Percentiles rank a stretch among this genome's conserved stretches.
Conservation (phyloP, 805 yeast genomes). For the Wickerhamomyces kurtzmanii region DNA sequence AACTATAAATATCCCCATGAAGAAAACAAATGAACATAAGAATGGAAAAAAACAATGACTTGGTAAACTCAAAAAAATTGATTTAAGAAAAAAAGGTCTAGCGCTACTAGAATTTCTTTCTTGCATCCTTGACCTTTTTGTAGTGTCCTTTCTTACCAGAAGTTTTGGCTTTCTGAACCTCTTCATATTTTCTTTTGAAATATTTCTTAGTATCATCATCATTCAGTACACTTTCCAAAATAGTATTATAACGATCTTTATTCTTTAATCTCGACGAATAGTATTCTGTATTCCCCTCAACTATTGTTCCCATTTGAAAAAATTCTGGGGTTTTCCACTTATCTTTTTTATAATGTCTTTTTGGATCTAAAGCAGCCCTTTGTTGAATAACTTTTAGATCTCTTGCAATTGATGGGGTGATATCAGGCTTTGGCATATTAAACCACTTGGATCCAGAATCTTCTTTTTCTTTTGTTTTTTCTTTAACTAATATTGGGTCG, state of each 20-base stretch:
- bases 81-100: too few relatives aligned
- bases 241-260: slow-evolving; percentile 65
- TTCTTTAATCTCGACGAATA: slow-evolving; percentile 56
- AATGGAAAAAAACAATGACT: too few relatives aligned
- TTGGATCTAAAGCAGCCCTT: slow-evolving; percentile 89
- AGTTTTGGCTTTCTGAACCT: slow-evolving; percentile 56
- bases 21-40: too few relatives aligned
- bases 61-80: too few relatives aligned
- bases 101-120: slow-evolving; percentile 41
- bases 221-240: slow-evolving; percentile 75
- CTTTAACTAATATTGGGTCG: slow-evolving; percentile 31
- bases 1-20: too few relatives aligned
- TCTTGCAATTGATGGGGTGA: slow-evolving; percentile 62
- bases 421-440: slow-evolving; percentile 63
- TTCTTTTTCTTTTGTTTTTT: slow-evolving; percentile 7
- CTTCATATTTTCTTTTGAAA: slow-evolving; percentile 76
- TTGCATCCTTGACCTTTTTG: slow-evolving; percentile 51
- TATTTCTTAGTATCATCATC: slow-evolving; percentile 63
- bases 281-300: slow-evolving; percentile 76
- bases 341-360: slow-evolving; percentile 87
- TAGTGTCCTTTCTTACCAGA: slow-evolving; percentile 62
- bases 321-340: slow-evolving; percentile 68
- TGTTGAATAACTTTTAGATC: slow-evolving; percentile 75
- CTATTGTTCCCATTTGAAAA: slow-evolving; percentile 83
- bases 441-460: slow-evolving; percentile 66